Base-by-base conservation (phyloP, 106 monocot species). In the Gastrodia elata region DNA sequence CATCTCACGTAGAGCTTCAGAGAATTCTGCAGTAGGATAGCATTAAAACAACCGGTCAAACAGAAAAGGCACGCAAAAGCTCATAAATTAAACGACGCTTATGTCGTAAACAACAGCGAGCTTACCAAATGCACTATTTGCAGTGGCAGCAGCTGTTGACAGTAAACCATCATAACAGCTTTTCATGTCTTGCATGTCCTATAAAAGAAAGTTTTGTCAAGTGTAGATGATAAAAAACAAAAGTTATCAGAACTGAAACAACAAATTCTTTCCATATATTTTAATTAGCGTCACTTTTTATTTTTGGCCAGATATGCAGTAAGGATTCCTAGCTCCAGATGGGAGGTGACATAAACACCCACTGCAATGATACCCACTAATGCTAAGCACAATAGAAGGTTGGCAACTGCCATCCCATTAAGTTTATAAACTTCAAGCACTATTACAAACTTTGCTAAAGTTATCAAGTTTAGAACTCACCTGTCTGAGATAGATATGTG, bases 141-240 rank as follows among this genome's bases (percentile, higher is more conserved):
- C 80, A 64, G 91, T 83, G 40, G 92, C 84, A 68, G 92, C 92
- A 49, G 95, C 95, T n/a, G 89, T 91, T 49, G 84, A 89, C 27
- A 96, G 80, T 64, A 96, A 79, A 78, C 89, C 75, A 74, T 96
- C 92, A 74, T 96, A 96, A 71, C 85, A 92, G 71, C 79, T 82
- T 69, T 75, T 85, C 89, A 96, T 89, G 48, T 90, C 89, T 70
- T 84, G 76, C 89, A 96, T 87, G 68, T 96, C 87, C 90, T 91
- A 71, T 39, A 71, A 81, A 80, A 39, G 27, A 67, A 41, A 77
- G 38, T 18, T 11, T 25, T 34, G 36, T n/a, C 14, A 44, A 16
- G 61, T 68, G n/a, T 61, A 73, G 26, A 28, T 38, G 67, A 35
- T 35, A 24, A 61, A 48, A 36, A 39, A 3, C 32, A 13, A 25